phyloP scores from a whole-genome alignment of 208 protist genomes.

The Trypanosoma grayi region DNA sequence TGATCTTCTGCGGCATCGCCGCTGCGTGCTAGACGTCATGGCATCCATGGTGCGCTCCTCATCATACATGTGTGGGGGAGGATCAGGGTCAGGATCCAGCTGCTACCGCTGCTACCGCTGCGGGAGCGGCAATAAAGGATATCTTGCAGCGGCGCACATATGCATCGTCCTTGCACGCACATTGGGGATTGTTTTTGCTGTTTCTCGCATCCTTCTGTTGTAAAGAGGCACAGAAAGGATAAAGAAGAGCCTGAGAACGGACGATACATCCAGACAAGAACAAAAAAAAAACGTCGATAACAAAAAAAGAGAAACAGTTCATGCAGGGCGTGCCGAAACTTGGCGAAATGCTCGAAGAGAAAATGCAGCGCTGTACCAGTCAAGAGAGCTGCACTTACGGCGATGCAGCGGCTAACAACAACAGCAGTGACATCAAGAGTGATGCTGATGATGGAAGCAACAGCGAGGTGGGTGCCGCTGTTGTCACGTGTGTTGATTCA shows the following conservation, averaged over 20 bases:
- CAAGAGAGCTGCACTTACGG: background rate
- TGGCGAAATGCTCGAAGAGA: background rate
- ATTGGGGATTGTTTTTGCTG: too few relatives aligned
- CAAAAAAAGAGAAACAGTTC: background rate
- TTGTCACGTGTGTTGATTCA: background rate
- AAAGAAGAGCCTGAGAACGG: background rate
- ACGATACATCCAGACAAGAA: background rate
- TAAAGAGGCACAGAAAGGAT: too few relatives aligned
- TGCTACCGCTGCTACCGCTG: too few relatives aligned
- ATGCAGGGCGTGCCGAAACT: background rate
- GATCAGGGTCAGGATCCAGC: too few relatives aligned
- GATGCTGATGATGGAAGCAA: background rate
- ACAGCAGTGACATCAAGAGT: background rate
- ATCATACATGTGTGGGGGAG: too few relatives aligned
- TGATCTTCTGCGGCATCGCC: too few relatives aligned
- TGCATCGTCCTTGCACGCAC: too few relatives aligned
- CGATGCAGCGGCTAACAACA: background rate
- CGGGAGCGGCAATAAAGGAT: too few relatives aligned
- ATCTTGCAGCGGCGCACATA: too few relatives aligned
- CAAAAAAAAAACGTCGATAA: background rate
- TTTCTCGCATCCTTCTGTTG: too few relatives aligned
- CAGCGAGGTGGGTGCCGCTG: constrained; percentile 1
- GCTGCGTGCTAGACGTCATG: too few relatives aligned
- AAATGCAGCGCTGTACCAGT: background rate
- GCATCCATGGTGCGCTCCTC: too few relatives aligned